A percentile compares a stretch with the other conserved stretches of the same genome.
Conservation (phyloP, 1,139 yeast genomes). For the Groenewaldozyma auringiensis region DNA sequence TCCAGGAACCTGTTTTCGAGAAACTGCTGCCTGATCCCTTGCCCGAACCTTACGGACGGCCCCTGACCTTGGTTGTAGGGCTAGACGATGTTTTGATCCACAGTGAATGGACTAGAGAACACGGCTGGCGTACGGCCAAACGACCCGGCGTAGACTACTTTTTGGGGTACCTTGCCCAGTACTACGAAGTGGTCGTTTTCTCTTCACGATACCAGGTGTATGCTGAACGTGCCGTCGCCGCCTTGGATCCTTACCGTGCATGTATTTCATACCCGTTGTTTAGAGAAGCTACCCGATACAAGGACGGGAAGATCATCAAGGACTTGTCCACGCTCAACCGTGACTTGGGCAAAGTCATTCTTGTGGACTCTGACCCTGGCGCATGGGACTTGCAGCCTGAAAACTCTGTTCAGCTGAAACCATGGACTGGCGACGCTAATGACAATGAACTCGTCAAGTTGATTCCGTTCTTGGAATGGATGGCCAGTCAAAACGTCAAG, state of each 20-base stretch:
- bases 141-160: slow-evolving; percentile 98
- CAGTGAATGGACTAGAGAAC: slow-evolving; percentile 83
- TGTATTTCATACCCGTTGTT: slow-evolving; percentile 78
- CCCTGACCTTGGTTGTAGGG: slow-evolving; percentile 79
- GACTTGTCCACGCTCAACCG: slow-evolving; percentile 87
- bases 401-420: slow-evolving; percentile 72
- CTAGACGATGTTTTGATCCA: slow-evolving; percentile 87
- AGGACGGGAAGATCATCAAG: slow-evolving; percentile 68
- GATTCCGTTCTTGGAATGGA: slow-evolving; percentile 89
- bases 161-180: slow-evolving; percentile 86
- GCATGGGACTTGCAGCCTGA: slow-evolving; percentile 81
- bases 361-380: slow-evolving; percentile 71
- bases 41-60: slow-evolving; percentile 88
- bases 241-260: slow-evolving; percentile 89
- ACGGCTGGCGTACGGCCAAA: slow-evolving; percentile 98
- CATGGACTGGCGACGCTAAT: slow-evolving; percentile 84
- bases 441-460: slow-evolving; percentile 64
- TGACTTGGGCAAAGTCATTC: slow-evolving; percentile 72
- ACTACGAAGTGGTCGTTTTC: slow-evolving; percentile 90
- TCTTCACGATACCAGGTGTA: slow-evolving; percentile 79
- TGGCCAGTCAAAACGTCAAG: slow-evolving; percentile 83
- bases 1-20: slow-evolving; percentile 90
- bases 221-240: slow-evolving; percentile 75
- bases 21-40: slow-evolving; percentile 88
- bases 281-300: slow-evolving; percentile 86